Conservation (phyloP, 805 yeast species). For the Wickerhamomyces bovis region DNA sequence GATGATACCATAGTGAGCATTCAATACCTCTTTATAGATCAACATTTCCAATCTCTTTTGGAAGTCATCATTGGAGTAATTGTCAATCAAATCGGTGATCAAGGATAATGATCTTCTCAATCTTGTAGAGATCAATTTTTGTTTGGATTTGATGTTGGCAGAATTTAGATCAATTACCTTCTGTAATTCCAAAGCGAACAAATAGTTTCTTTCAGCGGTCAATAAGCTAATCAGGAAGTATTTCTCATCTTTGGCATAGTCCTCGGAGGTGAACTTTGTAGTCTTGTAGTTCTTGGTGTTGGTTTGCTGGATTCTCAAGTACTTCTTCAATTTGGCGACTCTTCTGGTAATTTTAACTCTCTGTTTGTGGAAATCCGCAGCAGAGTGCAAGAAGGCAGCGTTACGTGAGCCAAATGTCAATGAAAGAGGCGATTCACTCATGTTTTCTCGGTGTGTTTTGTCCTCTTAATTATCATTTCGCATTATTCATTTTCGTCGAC, state of each 20-base stretch:
- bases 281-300: constrained; percentile 58
- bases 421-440: constrained; percentile 21
- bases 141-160: constrained; percentile 28
- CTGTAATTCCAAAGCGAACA: constrained; percentile 61
- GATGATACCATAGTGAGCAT: constrained; percentile 45
- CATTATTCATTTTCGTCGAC: neutral
- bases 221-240: constrained; percentile 56
- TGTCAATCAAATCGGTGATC: constrained; percentile 33
- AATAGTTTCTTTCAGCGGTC: constrained; percentile 71
- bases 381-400: constrained; percentile 55
- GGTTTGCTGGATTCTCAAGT: constrained; percentile 53
- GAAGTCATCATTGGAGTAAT: constrained; percentile 30
- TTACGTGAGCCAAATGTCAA: constrained; percentile 47
- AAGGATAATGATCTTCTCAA: constrained; percentile 55
- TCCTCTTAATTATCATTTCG: neutral
- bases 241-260: constrained; percentile 44
- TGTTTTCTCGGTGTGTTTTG: neutral
- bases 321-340: constrained; percentile 59
- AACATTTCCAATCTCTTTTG: constrained; percentile 30
- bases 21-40: constrained; percentile 41
- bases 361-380: constrained; percentile 65
- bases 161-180: constrained; percentile 47
- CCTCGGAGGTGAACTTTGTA: constrained; percentile 42
- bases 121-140: constrained; percentile 56
- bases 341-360: constrained; percentile 57